Evolutionary conservation across 2,329 filamentous ascomycete genomes (phyloP).

Genomic region (Rachicladosporium sp.): DNA sequence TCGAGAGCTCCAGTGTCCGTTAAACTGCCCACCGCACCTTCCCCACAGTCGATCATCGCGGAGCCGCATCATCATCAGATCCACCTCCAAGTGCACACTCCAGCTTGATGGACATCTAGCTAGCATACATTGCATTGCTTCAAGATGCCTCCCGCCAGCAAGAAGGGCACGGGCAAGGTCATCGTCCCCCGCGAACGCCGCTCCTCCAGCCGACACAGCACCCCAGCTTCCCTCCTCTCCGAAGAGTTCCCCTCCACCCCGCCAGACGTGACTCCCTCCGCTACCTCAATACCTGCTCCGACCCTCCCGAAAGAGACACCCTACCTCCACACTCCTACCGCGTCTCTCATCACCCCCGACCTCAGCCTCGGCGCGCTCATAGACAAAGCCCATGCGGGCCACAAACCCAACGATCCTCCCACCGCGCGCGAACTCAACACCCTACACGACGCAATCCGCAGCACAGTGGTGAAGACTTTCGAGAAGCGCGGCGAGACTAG

Average conservation of each 20-base stretch:
- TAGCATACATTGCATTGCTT: too few species aligned
- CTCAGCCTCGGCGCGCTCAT: conserved; percentile 58
- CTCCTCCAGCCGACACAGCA: conserved; percentile 66
- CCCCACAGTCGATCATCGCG: too few species aligned
- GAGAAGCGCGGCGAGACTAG: conserved; percentile 49
- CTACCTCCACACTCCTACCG: conserved; percentile 49
- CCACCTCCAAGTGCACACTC: too few species aligned
- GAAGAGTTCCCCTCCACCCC: conserved; percentile 37
- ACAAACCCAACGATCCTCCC: conserved; percentile 28
- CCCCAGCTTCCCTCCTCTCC: conserved; percentile 44
- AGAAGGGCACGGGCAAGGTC: conserved; percentile 18
- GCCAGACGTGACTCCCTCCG: conserved; percentile 50
- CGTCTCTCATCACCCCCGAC: conserved; percentile 39
- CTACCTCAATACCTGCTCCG: conserved; percentile 34
- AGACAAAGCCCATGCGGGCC: conserved; percentile 45
- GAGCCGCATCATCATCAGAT: too few species aligned
- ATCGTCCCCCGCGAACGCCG: conserved; percentile 41
- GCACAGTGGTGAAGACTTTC: conserved; percentile 31
- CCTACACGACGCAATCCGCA: conserved; percentile 55
- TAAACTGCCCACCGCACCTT: too few species aligned
- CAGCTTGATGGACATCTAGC: too few species aligned
- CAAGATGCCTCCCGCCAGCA: conserved; percentile 14
- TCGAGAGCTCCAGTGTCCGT: too few species aligned
- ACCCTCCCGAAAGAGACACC: conserved; percentile 42
- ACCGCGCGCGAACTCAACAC: conserved; percentile 52